phyloP scores from a whole-genome alignment of 2,329 filamentous ascomycete genomes.

The Scedosporium apiospermum region DNA sequence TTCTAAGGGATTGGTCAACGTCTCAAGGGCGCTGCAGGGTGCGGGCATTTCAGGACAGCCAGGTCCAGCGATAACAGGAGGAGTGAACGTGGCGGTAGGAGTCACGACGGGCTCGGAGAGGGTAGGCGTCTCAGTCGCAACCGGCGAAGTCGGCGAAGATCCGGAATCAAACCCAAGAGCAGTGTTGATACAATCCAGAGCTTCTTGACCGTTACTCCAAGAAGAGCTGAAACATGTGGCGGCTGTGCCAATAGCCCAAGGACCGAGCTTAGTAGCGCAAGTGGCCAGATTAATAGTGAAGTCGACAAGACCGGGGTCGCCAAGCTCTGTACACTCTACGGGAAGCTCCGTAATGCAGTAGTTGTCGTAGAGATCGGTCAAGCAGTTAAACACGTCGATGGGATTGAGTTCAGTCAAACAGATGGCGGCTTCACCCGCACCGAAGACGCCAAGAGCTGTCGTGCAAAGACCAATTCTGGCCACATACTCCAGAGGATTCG shows the following conservation, averaged over 20 bases:
- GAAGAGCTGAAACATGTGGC: not conserved
- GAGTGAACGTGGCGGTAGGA: too few relatives aligned
- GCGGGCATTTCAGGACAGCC: not conserved
- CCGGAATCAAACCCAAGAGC: not conserved
- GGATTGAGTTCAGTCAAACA: not conserved
- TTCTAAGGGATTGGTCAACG: not conserved
- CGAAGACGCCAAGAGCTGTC: not conserved
- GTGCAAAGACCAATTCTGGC: not conserved
- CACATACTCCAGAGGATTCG: not conserved
- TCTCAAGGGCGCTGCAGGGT: not conserved
- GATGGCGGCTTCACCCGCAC: not conserved
- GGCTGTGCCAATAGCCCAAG: not conserved
- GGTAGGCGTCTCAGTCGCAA: too few relatives aligned
- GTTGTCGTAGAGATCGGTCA: not conserved
- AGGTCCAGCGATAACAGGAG: too few relatives aligned
- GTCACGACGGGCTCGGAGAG: too few relatives aligned
- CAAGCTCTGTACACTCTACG: slow-evolving; percentile 1
- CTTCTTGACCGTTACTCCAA: not conserved
- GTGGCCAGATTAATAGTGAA: slow-evolving; percentile 7
- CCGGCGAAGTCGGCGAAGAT: too few relatives aligned
- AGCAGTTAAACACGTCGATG: not conserved
- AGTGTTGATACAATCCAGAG: not conserved
- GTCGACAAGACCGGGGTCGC: slow-evolving; percentile 6
- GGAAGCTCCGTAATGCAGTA: slow-evolving; percentile 8
- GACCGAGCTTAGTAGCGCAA: not conserved